Base-by-base conservation (phyloP, 371 early-diverging fungal species). In the Choanephora cucurbitarum region DNA sequence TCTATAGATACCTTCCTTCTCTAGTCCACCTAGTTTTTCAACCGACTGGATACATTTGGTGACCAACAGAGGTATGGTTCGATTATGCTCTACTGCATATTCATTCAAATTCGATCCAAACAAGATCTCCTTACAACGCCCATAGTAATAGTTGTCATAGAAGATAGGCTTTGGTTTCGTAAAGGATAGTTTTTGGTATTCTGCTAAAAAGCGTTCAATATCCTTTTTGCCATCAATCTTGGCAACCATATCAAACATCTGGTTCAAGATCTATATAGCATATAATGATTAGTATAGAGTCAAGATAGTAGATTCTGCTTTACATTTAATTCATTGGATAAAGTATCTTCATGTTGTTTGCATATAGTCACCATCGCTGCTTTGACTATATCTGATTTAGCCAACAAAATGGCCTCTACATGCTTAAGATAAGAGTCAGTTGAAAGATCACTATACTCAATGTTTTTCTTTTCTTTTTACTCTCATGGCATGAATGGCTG, bases 1-100 rank as follows among this genome's bases (percentile, higher is more conserved):
- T 22, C 86, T 64, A 55, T 86, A 86, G 23, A 86, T 79, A 10
- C 86, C 86, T 55, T 86, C 86, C 19, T 70, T 71, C 24, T 79
- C 72, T 24, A 83, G 58, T 10, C 82, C 81, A 52, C 82, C 82
- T 41, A 75, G 43, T 6, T 62, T 54, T 32, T 86, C 82, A 31
- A 86, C 67, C 13, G 73, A 75, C 13, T 76, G 57, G 6, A 81
- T 58, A 48, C 82, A 81, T 52, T 77, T 73, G 18, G 61, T 49
- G 9, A 86, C 67, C 1, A 84, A 59, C 19, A 73, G 46, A 0
- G 86, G 86, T 6, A 84, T 77, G 0, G 63, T 63, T 19, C 70
- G 58, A 3, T 66, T 48, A 55, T 75, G 68, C n/a, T 67, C 69
- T 5, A 52, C 34, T 8, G 65, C 61, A 58, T 71, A 70, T 31